A percentile compares a stretch with the other conserved stretches of the same genome.
phyloP scores from a whole-genome alignment of 129 eudicot genomes.

The Apium graveolens region DNA sequence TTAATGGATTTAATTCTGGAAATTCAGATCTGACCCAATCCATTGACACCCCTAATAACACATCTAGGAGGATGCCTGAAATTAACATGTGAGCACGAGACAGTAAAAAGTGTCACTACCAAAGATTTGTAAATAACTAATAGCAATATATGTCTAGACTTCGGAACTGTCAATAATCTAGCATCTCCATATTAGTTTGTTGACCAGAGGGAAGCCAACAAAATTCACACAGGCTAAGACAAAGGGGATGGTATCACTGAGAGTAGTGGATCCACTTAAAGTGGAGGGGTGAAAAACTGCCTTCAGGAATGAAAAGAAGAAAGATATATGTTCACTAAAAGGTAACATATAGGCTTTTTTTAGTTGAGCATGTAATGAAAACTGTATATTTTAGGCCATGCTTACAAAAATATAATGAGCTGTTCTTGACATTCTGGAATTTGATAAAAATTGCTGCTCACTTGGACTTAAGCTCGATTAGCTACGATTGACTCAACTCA shows the following conservation, averaged over 20 bases:
- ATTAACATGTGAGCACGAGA: neutral
- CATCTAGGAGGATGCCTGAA: neutral
- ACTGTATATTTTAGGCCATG: neutral
- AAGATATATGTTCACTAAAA: no score
- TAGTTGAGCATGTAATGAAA: neutral
- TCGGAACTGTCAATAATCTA: neutral
- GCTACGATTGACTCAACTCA: neutral
- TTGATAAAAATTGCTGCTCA: neutral
- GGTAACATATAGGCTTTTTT: no score
- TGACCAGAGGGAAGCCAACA: neutral
- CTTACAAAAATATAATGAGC: no score
- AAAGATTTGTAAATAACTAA: neutral
- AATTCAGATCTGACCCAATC: neutral
- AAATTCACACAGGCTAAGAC: no score
- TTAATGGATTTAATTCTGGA: neutral
- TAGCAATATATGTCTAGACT: neutral
- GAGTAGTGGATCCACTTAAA: neutral
- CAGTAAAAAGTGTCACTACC: neutral
- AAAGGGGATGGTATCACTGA: neutral
- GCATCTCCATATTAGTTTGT: neutral
- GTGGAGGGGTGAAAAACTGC: neutral
- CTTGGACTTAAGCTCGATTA: neutral
- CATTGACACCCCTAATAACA: neutral
- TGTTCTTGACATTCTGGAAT: neutral
- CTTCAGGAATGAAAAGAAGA: neutral